Conservation (phyloP, 2,329 filamentous ascomycete genomes). For the Teratosphaeria nubilosa region DNA sequence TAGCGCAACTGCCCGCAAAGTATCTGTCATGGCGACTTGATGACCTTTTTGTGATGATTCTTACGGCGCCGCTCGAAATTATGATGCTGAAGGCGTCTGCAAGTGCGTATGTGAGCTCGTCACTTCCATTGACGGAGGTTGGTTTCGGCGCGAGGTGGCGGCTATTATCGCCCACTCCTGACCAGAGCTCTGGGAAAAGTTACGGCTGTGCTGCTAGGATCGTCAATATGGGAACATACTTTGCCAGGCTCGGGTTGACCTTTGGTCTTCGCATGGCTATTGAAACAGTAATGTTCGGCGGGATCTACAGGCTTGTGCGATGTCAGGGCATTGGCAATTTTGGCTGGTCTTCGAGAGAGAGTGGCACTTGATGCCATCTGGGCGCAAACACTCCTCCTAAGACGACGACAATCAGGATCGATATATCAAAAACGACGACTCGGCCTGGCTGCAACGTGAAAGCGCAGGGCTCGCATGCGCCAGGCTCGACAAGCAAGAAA, state of each 20-base stretch:
- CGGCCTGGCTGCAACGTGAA: too few species aligned
- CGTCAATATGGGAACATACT: background rate
- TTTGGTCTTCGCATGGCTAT: slow-evolving; percentile 6
- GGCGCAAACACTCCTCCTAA: background rate
- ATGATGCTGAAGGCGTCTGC: slow-evolving; percentile 15
- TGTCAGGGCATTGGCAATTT: slow-evolving; percentile 10
- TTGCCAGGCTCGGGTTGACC: slow-evolving; percentile 12
- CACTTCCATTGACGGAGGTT: slow-evolving; percentile 4
- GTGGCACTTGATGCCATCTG: background rate
- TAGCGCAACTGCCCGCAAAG: slow-evolving; percentile 15
- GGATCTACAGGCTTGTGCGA: slow-evolving; percentile 9
- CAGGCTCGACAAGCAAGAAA: too few species aligned
- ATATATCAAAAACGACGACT: too few species aligned
- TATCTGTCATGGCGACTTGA: slow-evolving; percentile 14
- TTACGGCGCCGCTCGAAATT: slow-evolving; percentile 17
- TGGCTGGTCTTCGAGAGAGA: slow-evolving; percentile 9
- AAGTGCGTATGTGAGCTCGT: slow-evolving; percentile 8
- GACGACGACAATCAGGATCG: background rate
- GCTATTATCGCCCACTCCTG: background rate
- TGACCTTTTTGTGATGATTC: slow-evolving; percentile 9
- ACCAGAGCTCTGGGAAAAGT: background rate
- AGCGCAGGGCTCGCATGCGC: too few species aligned
- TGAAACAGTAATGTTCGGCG: slow-evolving; percentile 12
- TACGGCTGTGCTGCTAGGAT: slow-evolving; percentile 10
- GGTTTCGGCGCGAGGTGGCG: background rate